Base-by-base conservation (phyloP, 106 monocot genomes). In the Posidonia australis region DNA sequence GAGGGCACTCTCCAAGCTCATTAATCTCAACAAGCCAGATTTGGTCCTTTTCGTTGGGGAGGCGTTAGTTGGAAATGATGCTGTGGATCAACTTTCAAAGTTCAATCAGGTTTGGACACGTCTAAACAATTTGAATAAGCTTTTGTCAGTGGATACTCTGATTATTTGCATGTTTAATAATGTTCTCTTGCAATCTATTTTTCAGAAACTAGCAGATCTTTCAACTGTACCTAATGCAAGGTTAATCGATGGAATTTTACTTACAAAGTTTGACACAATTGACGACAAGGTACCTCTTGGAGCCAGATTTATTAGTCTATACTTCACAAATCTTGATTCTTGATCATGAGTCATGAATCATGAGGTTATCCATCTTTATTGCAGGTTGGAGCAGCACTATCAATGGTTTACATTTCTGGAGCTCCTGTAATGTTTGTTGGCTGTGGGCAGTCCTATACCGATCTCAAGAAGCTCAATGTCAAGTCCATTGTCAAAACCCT, bases 381-480 rank as follows among this genome's bases (percentile, higher is more conserved):
- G 68, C 74, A 92, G 91, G 91, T 92, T 51, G 91, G 91, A 70
- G 94, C 94, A 2, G 94, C 94, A 4, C 86, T 96, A 28, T 96
- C 94, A 47, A 96, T 96, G 96, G 96, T 96, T 27, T 94, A 94
- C 71, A 80, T 94, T 42, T 93, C 90, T 60, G 96, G 96, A 32
- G 73, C 96, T 13, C 96, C 96, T 0, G 84, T 96, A 24, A 96
- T 96, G 96, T 96, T 96, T 64, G 90, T 96, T 54, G 96, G 96
- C 17, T 96, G 96, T 49, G 96, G 96, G 13, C 96, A 96, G 77
- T 90, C 96, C 28, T 96, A 96, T 60, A 84, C 96, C 3, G 96
- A 96, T 73, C 84, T 96, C 36, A 96, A 96, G 80, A 96, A 96
- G 80, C 96, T 96, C 14, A 96, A 96, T 46, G 90, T 96, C 27